Base-by-base conservation (phyloP, 371 early-diverging fungal species). In the Zancudomyces culisetae region DNA sequence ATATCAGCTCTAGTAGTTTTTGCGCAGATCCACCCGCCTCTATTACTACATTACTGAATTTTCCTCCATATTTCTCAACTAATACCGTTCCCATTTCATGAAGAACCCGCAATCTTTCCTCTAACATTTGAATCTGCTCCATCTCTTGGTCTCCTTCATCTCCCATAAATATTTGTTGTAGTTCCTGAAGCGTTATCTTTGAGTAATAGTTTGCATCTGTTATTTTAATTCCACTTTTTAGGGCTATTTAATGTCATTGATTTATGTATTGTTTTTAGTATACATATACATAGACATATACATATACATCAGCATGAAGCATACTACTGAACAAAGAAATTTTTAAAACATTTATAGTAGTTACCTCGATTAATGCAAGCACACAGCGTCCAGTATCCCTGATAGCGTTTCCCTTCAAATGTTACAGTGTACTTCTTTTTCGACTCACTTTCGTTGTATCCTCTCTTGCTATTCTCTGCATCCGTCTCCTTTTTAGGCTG, bases 361-460 rank as follows among this genome's bases (percentile, higher is more conserved):
- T 45, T 45, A 45, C 45, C 45, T 51, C 87, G 68, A 56, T 85
- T 81, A 56, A 89, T 68, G 22, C 78, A 76, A 0, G 90, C 90
- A 47, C 82, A 82, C 40, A 90, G 63, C 0, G 86, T 72, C 89
- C 89, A 87, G 63, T 90, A 90, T 1, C 91, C 90, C 13, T 75
- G 77, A 58, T 88, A 85, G n/a, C 58, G 28, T 10, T 45, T 49
- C 10, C 74, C 81, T 4, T 77, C 55, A 45, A 74, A 76, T 0
- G 58, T 50, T n/a, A 89, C 76, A 1, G 77, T 70, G 64, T 78
- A 86, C 20, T 76, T 59, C 15, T 45, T 62, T 6, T 73, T 71
- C 10, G 69, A 26, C 69, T 72, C 1, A 57, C 56, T 0, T 66
- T 66, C 4, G 69, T 68, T 55, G 63, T 90, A 90, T 1, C 90